Evolutionary conservation across 331 rosid species (phyloP).

Genomic region (Stylosanthes scabra): DNA sequence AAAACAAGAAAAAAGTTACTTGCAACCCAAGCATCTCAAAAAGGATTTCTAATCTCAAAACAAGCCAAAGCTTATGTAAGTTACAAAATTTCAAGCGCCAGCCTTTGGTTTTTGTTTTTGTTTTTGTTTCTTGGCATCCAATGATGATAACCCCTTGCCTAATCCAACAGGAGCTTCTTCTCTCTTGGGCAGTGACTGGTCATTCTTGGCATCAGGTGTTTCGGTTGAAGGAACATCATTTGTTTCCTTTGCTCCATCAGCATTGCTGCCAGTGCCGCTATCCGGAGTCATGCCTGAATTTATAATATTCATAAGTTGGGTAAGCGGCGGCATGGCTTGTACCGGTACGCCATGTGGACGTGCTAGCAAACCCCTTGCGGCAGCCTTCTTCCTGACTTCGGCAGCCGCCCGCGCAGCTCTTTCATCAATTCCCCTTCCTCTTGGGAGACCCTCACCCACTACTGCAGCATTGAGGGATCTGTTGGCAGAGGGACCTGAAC

Average conservation of each 20-base stretch:
- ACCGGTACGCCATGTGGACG: slow-evolving; percentile 88
- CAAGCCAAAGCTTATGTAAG: slow-evolving; percentile 36
- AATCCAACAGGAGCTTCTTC: slow-evolving; percentile 80
- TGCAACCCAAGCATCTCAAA: slow-evolving; percentile 41
- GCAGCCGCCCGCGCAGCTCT: slow-evolving; percentile 96
- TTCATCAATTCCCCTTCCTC: slow-evolving; percentile 96
- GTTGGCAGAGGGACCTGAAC: slow-evolving; percentile 65
- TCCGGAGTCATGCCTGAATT: slow-evolving; percentile 68
- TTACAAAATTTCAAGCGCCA: slow-evolving; percentile 59
- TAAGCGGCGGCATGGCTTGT: slow-evolving; percentile 83
- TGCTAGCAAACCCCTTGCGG: slow-evolving; percentile 79
- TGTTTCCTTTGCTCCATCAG: slow-evolving; percentile 59
- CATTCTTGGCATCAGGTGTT: slow-evolving; percentile 41
- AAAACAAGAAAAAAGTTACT: slow-evolving; percentile 25
- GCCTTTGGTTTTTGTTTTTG: slow-evolving; percentile 70
- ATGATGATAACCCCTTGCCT: slow-evolving; percentile 77
- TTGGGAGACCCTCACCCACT: slow-evolving; percentile 71
- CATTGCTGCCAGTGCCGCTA: slow-evolving; percentile 47
- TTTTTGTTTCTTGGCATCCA: slow-evolving; percentile 84
- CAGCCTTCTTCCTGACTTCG: slow-evolving; percentile 91
- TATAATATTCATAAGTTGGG: slow-evolving; percentile 78
- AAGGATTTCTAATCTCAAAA: slow-evolving; percentile 38
- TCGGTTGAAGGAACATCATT: slow-evolving; percentile 43
- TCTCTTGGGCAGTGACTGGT: slow-evolving; percentile 43
- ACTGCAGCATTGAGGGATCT: slow-evolving; percentile 86